A percentile compares a stretch with the other conserved stretches of the same genome.
Evolutionary conservation across 805 yeast species (phyloP).

Genomic region (Soucietia sequanensis): DNA sequence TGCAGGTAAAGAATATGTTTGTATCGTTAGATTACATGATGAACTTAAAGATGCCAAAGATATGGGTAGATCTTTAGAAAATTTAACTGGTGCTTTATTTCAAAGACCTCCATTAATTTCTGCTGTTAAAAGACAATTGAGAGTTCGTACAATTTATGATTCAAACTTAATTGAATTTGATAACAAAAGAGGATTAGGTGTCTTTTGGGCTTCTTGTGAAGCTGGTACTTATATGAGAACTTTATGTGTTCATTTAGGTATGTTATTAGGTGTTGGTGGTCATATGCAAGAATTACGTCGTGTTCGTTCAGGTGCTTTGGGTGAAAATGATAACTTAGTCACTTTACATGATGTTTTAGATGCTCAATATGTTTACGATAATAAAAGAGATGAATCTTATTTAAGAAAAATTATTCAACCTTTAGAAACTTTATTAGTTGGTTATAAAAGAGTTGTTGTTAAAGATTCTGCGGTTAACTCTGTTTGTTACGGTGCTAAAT

Average conservation of each 20-base stretch:
- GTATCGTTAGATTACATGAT: constrained; percentile 94
- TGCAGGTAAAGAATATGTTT: constrained; percentile 99
- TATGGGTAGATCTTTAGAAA: constrained; percentile 83
- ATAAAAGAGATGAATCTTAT: constrained; percentile 94
- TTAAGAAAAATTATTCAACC: constrained; percentile 93
- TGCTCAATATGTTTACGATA: constrained; percentile 97
- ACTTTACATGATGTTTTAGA: constrained; percentile 97
- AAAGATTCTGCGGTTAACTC: constrained; percentile 94
- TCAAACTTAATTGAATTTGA: constrained; percentile 95
- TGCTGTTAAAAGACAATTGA: constrained; percentile 97
- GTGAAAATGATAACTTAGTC: constrained; percentile 87
- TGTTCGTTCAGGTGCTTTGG: constrained; percentile 95
- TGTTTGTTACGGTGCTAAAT: constrained; percentile 97
- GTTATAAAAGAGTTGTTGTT: constrained; percentile 96
- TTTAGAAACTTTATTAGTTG: constrained; percentile 86
- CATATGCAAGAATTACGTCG: constrained; percentile 99
- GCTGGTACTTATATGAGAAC: constrained; percentile 99
- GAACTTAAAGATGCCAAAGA: constrained; percentile 88
- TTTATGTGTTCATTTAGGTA: constrained; percentile 96
- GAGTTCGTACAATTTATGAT: constrained; percentile 97
- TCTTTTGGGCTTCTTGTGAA: constrained; percentile 99
- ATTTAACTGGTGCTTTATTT: constrained; percentile 96
- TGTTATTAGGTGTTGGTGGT: constrained; percentile 98
- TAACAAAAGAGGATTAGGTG: constrained; percentile 94
- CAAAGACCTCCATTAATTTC: constrained; percentile 99